phyloP scores from a whole-genome alignment of 108 stramenopile species.

The Conticribra weissflogii region DNA sequence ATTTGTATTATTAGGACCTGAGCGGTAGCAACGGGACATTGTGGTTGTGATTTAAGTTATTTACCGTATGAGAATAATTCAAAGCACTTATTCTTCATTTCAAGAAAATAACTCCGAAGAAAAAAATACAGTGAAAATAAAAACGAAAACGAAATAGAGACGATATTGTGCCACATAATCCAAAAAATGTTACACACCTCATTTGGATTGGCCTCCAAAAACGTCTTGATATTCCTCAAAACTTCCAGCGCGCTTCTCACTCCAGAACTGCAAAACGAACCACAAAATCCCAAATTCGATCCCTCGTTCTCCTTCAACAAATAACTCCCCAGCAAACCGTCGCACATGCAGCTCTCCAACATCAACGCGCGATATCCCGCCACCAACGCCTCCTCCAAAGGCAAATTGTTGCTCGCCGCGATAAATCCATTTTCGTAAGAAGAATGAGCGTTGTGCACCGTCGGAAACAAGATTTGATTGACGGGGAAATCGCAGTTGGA shows the following conservation, averaged over 20 bases:
- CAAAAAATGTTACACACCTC: slow-evolving; percentile 9
- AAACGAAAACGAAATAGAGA: slow-evolving; percentile 14
- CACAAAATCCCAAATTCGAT: slow-evolving; percentile 41
- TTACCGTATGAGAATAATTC: too few species aligned
- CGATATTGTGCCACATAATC: neutral
- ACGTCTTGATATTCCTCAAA: slow-evolving; percentile 53
- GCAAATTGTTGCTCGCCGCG: slow-evolving; percentile 51
- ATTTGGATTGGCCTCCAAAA: slow-evolving; percentile 46
- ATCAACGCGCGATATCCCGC: slow-evolving; percentile 71
- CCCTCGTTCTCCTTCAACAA: slow-evolving; percentile 15
- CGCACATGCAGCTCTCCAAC: slow-evolving; percentile 66
- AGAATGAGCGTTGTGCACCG: slow-evolving; percentile 64
- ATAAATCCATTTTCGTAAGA: slow-evolving; percentile 52
- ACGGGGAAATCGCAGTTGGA: slow-evolving; percentile 60
- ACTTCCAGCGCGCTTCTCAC: slow-evolving; percentile 54
- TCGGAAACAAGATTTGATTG: slow-evolving; percentile 60
- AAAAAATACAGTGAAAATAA: too few species aligned
- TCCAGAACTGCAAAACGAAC: slow-evolving; percentile 54
- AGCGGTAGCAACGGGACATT: too few species aligned
- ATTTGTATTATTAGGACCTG: slow-evolving; percentile 60
- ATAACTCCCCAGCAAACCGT: slow-evolving; percentile 17
- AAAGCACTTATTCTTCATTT: too few species aligned
- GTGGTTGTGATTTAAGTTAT: too few species aligned
- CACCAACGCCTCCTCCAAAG: slow-evolving; percentile 62
- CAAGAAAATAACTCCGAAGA: too few species aligned